These are phyloP conservation scores for Magnolia sinica DNA, from an alignment of 164 flowering plant species.

Conservation along the genomic window DNA sequence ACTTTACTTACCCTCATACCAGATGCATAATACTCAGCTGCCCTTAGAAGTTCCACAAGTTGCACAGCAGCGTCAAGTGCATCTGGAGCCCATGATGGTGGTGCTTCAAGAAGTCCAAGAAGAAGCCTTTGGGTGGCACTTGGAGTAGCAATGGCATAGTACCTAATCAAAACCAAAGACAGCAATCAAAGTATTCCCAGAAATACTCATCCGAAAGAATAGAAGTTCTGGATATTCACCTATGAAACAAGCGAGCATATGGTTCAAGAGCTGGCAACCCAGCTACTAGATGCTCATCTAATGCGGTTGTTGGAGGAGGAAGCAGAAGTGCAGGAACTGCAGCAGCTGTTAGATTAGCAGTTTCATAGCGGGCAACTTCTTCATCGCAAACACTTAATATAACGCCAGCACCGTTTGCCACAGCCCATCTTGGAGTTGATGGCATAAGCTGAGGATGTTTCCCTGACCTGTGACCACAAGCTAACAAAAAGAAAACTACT, in stretches of 20 bases:
- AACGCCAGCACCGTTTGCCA: conserved; percentile 98
- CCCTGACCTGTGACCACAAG: conserved; percentile 85
- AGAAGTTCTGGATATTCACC: conserved; percentile 37
- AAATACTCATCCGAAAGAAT: background rate
- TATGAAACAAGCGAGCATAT: conserved; percentile 90
- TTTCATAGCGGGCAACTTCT: conserved; percentile 91
- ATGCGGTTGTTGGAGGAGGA: conserved; percentile 91
- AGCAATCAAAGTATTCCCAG: background rate
- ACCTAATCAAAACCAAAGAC: conserved; percentile 35
- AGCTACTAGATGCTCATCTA: conserved; percentile 96
- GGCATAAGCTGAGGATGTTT: conserved; percentile 98
- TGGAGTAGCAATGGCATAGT: conserved; percentile 93
- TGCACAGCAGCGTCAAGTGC: conserved; percentile 99
- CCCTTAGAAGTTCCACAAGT: conserved; percentile 93
- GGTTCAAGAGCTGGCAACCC: conserved; percentile 98
- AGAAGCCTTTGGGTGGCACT: conserved; percentile 96
- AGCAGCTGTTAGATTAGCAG: conserved; percentile 88
- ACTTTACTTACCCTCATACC: conserved; percentile 76
- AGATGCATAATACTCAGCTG: conserved; percentile 94
- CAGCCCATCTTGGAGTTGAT: conserved; percentile 98
- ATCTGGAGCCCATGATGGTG: conserved; percentile 99
- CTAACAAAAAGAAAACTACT: conserved; percentile 18
- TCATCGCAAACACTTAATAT: conserved; percentile 94
- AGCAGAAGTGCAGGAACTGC: conserved; percentile 97
- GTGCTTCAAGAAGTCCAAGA: conserved; percentile 96